phyloP scores from a whole-genome alignment of 345 rosid species.

The Eutrema heterophyllum region DNA sequence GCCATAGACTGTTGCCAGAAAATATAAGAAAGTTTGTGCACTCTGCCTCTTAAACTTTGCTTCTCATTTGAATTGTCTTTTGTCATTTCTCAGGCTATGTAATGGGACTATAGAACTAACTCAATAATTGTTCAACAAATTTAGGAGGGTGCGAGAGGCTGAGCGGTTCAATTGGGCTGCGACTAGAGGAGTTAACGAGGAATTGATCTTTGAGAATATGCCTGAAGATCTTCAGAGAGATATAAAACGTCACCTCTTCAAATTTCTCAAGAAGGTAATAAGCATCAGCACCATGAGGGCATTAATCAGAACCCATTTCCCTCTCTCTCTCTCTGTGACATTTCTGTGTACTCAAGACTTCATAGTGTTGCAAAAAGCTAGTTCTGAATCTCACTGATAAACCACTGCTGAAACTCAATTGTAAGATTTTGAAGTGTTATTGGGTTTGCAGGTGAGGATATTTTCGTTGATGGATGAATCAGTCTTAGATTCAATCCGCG shows the following conservation, averaged over 20 bases:
- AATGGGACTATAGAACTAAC: background rate
- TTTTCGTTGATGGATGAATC: slow-evolving; percentile 69
- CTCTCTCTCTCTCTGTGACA: no score
- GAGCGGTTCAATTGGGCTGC: slow-evolving; percentile 86
- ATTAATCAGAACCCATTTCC: no score
- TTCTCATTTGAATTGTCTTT: no score
- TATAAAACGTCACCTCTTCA: slow-evolving; percentile 80
- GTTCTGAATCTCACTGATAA: no score
- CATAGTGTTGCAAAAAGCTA: no score
- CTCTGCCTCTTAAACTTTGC: background rate
- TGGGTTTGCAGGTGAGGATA: slow-evolving; percentile 57
- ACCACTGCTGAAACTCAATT: no score
- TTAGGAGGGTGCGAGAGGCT: slow-evolving; percentile 72
- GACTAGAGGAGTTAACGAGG: slow-evolving; percentile 89
- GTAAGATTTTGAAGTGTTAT: no score
- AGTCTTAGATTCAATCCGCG: slow-evolving; percentile 60
- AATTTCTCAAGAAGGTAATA: slow-evolving; percentile 66
- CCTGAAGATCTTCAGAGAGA: slow-evolving; percentile 91
- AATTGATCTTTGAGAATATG: slow-evolving; percentile 59
- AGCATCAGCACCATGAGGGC: no score
- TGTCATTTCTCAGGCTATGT: background rate
- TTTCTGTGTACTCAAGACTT: no score
- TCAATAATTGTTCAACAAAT: background rate
- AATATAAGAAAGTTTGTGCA: slow-evolving; percentile 53
- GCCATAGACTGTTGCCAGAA: slow-evolving; percentile 71